Base-by-base conservation (phyloP, 768 basidiomycete species). In the Cyclocybe aegerita region DNA sequence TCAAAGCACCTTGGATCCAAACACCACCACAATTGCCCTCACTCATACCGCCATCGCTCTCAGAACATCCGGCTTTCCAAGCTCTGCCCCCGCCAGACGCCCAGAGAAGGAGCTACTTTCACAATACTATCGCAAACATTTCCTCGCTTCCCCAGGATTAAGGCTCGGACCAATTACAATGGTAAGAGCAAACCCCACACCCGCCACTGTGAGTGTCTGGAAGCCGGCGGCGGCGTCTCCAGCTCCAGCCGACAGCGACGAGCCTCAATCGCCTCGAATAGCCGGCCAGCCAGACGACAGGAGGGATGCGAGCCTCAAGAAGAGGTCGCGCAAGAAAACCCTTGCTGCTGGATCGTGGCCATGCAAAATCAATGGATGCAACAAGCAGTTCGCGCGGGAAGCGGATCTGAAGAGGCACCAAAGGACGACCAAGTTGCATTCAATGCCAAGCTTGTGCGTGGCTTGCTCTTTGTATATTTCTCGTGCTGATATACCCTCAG, bases 341-440 rank as follows among this genome's bases (percentile, higher is more conserved):
- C 59, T 67, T 2, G 74, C 75, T 53, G 72, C 81, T 2, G 78
- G 80, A 6, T 63, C 83, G 41, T 90, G 88, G 88, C 86, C 88
- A 6, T 90, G 88, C 74, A 82, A 82, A 65, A 89, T 90, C 63
- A 80, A 84, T 61, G 88, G 86, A 30, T 90, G 88, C 70, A 83
- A 81, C 69, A 90, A 90, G 68, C 81, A 87, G 63, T 90, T 90
- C 62, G 88, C 86, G 40, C 78, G 88, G 46, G 88, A 90, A 67
- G 88, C 88, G 11, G 88, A 90, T 73, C 70, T 90, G 55, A 90
- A 89, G 73, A 65, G 88, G 59, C 88, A 90, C 65, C 88, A 90
- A 63, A 75, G 86, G 64, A 90, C 88, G 31, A 89, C 88, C 16
- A 90, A 88, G 65, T 66, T 78, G 42, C 88, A 90, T 69, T 85